These are phyloP conservation scores for Carallia pectinifolia DNA, from an alignment of 345 rosid genomes.

Conservation along the genomic window DNA sequence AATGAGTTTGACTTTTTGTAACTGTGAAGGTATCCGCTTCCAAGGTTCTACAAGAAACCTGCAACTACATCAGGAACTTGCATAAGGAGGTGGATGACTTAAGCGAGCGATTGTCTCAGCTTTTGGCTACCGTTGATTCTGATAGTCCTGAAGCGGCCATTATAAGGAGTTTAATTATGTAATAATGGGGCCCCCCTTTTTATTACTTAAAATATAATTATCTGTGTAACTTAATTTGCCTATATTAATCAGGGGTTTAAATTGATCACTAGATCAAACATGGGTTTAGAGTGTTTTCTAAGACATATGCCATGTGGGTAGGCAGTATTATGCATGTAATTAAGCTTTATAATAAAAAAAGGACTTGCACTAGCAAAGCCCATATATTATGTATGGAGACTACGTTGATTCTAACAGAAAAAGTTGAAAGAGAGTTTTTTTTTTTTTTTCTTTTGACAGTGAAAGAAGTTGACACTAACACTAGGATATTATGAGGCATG, in stretches of 20 bases:
- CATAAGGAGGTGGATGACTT: slow-evolving; percentile 86
- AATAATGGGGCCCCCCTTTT: slow-evolving; percentile 12
- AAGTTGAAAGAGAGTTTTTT: background rate
- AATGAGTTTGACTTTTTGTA: slow-evolving; percentile 4
- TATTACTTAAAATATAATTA: background rate
- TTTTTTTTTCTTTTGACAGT: background rate
- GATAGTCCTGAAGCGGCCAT: slow-evolving; percentile 91
- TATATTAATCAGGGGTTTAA: slow-evolving; percentile 7
- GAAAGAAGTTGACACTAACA: background rate
- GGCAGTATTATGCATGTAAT: slow-evolving; percentile 20
- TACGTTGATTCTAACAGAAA: background rate
- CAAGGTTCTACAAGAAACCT: slow-evolving; percentile 89
- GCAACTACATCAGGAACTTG: slow-evolving; percentile 85
- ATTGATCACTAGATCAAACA: slow-evolving; percentile 41
- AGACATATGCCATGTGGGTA: slow-evolving; percentile 16
- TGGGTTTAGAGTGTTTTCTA: slow-evolving; percentile 1
- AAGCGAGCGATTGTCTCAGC: slow-evolving; percentile 85
- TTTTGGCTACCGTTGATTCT: slow-evolving; percentile 72
- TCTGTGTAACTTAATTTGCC: background rate
- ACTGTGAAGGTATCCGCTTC: slow-evolving; percentile 72
- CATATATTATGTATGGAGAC: slow-evolving; percentile 10
- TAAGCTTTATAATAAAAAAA: slow-evolving; percentile 31
- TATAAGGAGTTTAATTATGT: slow-evolving; percentile 84
- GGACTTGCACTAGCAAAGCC: slow-evolving; percentile 46
- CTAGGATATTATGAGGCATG: background rate